Conservation (phyloP, 2,329 filamentous ascomycete species). For the Paraphaeosphaeria sporulosa region DNA sequence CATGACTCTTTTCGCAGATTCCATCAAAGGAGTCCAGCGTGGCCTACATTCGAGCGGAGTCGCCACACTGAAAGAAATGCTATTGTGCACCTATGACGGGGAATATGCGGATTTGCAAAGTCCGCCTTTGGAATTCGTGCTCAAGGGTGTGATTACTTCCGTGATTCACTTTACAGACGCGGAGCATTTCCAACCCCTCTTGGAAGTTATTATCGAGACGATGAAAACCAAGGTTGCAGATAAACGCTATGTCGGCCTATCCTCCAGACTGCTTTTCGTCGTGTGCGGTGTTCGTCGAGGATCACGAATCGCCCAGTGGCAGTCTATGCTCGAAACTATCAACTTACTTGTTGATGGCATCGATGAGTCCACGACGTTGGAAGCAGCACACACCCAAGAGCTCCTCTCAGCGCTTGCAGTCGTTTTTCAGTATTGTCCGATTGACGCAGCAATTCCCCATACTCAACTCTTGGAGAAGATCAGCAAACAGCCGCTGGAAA, state of each 20-base stretch:
- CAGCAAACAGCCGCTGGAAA: conserved; percentile 69
- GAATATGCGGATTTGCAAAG: conserved; percentile 53
- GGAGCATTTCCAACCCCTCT: conserved; percentile 75
- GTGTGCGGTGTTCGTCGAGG: conserved; percentile 84
- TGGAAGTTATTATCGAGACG: conserved; percentile 62
- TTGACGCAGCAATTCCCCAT: conserved; percentile 78
- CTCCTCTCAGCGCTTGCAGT: conserved; percentile 64
- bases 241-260: conserved; percentile 40
- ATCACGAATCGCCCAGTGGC: conserved; percentile 76
- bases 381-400: conserved; percentile 32
- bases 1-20: conserved; percentile 91
- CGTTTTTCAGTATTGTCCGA: conserved; percentile 76
- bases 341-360: conserved; percentile 38
- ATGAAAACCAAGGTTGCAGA: conserved; percentile 53
- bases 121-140: conserved; percentile 64
- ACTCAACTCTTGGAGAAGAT: conserved; percentile 71
- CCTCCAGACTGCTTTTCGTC: conserved; percentile 67
- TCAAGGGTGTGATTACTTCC: conserved; percentile 79
- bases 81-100: conserved; percentile 44
- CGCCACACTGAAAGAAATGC: conserved; percentile 60
- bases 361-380: conserved; percentile 46
- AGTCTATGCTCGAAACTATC: conserved; percentile 61
- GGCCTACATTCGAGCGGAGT: conserved; percentile 65
- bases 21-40: conserved; percentile 69
- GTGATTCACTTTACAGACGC: conserved; percentile 81